Evolutionary conservation across 257 asterid genomes (phyloP), one percentile per base, ranked within the genome.

Genomic region (Solanum appendiculatum): DNA sequence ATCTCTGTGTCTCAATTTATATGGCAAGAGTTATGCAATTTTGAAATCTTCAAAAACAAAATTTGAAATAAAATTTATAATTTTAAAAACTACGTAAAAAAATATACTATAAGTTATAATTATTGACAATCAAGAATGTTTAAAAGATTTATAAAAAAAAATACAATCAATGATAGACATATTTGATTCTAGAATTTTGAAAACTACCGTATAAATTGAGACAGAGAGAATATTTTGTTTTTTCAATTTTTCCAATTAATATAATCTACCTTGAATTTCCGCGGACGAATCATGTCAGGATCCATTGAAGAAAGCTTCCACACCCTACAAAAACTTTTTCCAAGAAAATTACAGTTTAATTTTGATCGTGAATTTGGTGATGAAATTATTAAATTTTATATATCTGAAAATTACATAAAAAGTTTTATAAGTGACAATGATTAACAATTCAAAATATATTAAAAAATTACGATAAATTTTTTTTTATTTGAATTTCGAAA

Each of bases 181-280:
- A 0, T 40, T 40, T 9, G 46, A 40, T 40, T 8, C 10, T 40
- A 0, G 9, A 9, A 60, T 23, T 60, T 3, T 1, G 3, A n/a
- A 60, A n/a, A 0, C 9, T 60, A n/a, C 11, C 7, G n/a, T 0
- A 0, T 60, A 60, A 60, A 60, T 4, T 60, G 4, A 60, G 3
- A 60, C 69, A 4, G 0, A 3, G 3, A 0, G 0, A 9, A 0
- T 60, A 60, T 60, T 60, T 60, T 1, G 2, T 0, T 60, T n/a
- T 60, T 60, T 4, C 1, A 60, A 60, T 27, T n/a, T n/a, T 60
- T 60, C 69, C 69, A 2, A 60, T 23, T 10, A 60, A n/a, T 60
- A 1, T n/a, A 60, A 10, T 36, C 4, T 74, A 74, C 82, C 82
- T 80, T 80, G 85, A 29, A 80, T 80, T 48, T 80, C 42, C 68